Evolutionary conservation across 2,329 filamentous ascomycete genomes (phyloP).

Genomic region (Domatiomyces catenatus): DNA sequence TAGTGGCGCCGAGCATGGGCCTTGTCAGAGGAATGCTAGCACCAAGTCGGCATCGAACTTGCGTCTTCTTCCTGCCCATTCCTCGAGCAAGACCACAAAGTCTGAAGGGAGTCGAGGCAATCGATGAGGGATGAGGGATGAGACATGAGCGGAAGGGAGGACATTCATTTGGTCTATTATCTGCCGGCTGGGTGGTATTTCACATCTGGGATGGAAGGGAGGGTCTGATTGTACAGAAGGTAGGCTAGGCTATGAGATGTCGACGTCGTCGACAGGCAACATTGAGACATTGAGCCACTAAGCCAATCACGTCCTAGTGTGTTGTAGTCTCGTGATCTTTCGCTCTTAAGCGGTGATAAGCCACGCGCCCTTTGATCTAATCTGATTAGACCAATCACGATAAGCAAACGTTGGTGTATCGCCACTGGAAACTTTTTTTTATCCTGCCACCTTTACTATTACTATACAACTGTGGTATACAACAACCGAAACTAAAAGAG

Average conservation of each 20-base stretch:
- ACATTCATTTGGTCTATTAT: constrained; percentile 1
- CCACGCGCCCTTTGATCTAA: neutral
- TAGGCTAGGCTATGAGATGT: constrained; percentile 1
- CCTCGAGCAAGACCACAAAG: constrained; percentile 12
- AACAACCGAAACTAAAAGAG: too few species aligned
- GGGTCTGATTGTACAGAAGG: constrained; percentile 8
- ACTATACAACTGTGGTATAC: too few species aligned
- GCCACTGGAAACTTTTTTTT: constrained; percentile 5
- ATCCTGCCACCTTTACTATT: neutral
- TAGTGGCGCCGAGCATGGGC: constrained; percentile 23
- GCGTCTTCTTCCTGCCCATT: constrained; percentile 10
- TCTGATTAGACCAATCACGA: constrained; percentile 1
- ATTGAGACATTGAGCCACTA: too few species aligned
- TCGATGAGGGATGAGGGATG: too few species aligned
- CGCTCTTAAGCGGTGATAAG: too few species aligned
- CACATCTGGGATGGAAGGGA: constrained; percentile 1
- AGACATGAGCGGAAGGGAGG: neutral
- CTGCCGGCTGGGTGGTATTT: neutral
- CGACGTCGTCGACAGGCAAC: too few species aligned
- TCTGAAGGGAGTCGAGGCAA: constrained; percentile 1
- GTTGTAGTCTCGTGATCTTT: too few species aligned
- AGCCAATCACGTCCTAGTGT: too few species aligned
- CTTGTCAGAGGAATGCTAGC: constrained; percentile 5
- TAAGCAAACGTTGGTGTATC: constrained; percentile 4
- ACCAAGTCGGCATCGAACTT: constrained; percentile 9